Evolutionary conservation across 2,329 filamentous ascomycete genomes (phyloP).

Genomic region (Elsinoe necatrix): DNA sequence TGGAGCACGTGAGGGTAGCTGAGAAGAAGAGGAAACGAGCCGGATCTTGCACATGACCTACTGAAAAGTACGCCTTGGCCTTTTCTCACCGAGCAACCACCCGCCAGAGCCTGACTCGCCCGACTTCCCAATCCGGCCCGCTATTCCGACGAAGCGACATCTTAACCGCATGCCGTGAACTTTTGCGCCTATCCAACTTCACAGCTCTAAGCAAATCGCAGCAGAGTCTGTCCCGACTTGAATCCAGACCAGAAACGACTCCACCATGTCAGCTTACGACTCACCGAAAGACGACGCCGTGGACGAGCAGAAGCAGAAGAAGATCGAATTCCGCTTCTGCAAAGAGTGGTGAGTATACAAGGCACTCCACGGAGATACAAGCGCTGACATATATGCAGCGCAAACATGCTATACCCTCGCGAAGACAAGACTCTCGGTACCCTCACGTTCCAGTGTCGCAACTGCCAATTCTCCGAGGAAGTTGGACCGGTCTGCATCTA

Average conservation of each 20-base stretch:
- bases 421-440: slow-evolving; percentile 78
- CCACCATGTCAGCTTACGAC: slow-evolving; percentile 26
- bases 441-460: slow-evolving; percentile 92
- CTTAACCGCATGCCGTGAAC: background rate
- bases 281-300: slow-evolving; percentile 24
- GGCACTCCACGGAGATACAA: background rate
- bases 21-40: background rate
- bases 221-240: too few relatives aligned
- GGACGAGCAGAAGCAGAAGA: slow-evolving; percentile 45
- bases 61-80: slow-evolving; percentile 10
- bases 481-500: slow-evolving; percentile 90
- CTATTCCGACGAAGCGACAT: background rate
- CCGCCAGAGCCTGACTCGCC: background rate
- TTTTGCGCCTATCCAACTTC: too few relatives aligned
- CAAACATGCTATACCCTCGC: slow-evolving; percentile 95
- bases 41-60: slow-evolving; percentile 10
- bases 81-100: slow-evolving; percentile 11
- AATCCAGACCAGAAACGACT: slow-evolving; percentile 6
- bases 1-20: slow-evolving; percentile 10
- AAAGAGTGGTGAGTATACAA: slow-evolving; percentile 67
- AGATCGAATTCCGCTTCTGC: slow-evolving; percentile 96
- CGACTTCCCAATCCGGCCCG: background rate
- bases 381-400: slow-evolving; percentile 42
- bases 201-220: too few relatives aligned
- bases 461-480: slow-evolving; percentile 80